A percentile compares a stretch with the other conserved stretches of the same genome.
phyloP scores from a whole-genome alignment of 192 early-diverging fungal genomes.

The Backusella westeae region DNA sequence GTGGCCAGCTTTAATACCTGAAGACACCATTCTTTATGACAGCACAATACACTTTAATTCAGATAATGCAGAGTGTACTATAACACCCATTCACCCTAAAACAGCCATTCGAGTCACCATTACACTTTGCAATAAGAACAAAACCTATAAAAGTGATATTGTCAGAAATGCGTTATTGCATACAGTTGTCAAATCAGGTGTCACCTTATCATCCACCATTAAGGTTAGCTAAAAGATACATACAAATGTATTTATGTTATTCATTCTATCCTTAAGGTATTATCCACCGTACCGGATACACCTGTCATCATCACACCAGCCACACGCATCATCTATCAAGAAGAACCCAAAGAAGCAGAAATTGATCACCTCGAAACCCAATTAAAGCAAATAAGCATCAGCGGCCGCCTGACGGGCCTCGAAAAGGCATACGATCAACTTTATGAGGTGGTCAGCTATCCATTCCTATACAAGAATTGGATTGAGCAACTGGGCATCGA shows the following conservation, averaged over 20 bases:
- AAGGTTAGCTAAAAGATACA: neutral
- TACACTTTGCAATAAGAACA: neutral
- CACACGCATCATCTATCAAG: conserved; percentile 8
- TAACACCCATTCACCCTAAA: neutral
- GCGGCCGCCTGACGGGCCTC: conserved; percentile 55
- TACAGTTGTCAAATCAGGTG: conserved; percentile 3
- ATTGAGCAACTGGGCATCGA: conserved; percentile 70
- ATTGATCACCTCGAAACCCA: neutral
- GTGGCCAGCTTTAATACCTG: conserved; percentile 4
- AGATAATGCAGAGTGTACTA: neutral
- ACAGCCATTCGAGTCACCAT: neutral
- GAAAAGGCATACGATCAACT: conserved; percentile 73
- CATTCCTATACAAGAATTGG: conserved; percentile 61
- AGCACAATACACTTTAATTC: neutral
- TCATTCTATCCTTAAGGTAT: neutral
- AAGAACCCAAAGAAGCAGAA: neutral
- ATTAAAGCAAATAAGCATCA: neutral
- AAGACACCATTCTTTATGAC: neutral
- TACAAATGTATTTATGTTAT: neutral
- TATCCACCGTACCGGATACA: conserved; percentile 7
- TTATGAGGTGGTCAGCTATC: conserved; percentile 76
- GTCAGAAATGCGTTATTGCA: neutral
- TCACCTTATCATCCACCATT: neutral
- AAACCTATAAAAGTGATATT: neutral
- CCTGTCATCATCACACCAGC: conserved; percentile 3